Percentiles rank a stretch among this genome's conserved stretches.
Conservation (phyloP, 2,329 filamentous ascomycete species). For the Ophiobolus disseminans region DNA sequence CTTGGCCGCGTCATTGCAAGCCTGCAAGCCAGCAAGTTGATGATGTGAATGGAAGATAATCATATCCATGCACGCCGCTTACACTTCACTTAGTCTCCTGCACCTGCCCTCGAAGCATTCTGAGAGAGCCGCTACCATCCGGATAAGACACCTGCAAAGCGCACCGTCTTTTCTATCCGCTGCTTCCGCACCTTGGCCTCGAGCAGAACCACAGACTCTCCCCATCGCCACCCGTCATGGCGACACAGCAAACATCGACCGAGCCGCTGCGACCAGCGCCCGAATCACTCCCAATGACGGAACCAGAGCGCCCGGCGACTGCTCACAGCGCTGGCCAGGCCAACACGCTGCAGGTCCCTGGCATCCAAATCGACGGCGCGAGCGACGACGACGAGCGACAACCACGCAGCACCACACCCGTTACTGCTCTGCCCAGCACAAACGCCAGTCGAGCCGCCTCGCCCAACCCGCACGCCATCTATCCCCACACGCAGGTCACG, state of each 20-base stretch:
- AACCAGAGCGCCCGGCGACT: slow-evolving; percentile 11
- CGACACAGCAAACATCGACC: slow-evolving; percentile 36
- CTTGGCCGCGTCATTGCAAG: not conserved
- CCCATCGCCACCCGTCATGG: slow-evolving; percentile 25
- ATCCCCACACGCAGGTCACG: slow-evolving; percentile 50
- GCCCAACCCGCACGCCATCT: slow-evolving; percentile 41
- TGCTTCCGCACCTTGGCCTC: slow-evolving; percentile 12
- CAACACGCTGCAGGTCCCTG: slow-evolving; percentile 28
- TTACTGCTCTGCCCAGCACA: slow-evolving; percentile 24
- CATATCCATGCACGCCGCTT: no score
- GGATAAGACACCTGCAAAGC: slow-evolving; percentile 24
- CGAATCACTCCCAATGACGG: slow-evolving; percentile 17
- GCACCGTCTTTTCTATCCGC: slow-evolving; percentile 14
- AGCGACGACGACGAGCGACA: slow-evolving; percentile 22
- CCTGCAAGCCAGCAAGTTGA: not conserved
- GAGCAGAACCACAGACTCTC: not conserved
- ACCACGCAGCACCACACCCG: slow-evolving; percentile 17
- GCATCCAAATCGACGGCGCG: slow-evolving; percentile 24
- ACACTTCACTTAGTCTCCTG: no score
- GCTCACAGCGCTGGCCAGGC: slow-evolving; percentile 16
- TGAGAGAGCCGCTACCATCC: slow-evolving; percentile 33
- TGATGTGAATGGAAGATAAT: no score
- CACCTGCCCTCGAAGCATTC: not conserved
- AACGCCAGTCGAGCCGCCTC: slow-evolving; percentile 37
- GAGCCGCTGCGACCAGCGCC: slow-evolving; percentile 39